phyloP scores from a whole-genome alignment of 2,329 filamentous ascomycete species.

The Fusarium brachygibbosum region DNA sequence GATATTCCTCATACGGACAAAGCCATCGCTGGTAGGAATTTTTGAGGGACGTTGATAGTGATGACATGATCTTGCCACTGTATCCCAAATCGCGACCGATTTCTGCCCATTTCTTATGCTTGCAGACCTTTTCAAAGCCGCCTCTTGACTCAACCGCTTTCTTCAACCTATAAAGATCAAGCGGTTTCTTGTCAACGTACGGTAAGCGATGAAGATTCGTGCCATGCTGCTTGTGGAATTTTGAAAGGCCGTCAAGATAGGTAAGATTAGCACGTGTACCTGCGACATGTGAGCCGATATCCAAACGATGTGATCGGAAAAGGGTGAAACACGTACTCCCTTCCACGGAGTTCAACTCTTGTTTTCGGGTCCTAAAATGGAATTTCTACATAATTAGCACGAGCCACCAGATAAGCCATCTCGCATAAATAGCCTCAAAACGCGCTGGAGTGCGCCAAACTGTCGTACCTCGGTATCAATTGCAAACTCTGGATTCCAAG shows the following conservation, averaged over 20 bases:
- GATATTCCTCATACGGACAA: slow-evolving; percentile 95
- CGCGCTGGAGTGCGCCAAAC: slow-evolving; percentile 22
- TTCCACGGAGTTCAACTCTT: slow-evolving; percentile 98
- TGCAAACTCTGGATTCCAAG: slow-evolving; percentile 94
- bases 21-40: slow-evolving; percentile 99
- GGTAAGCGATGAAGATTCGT: slow-evolving; percentile 94
- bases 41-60: slow-evolving; percentile 95
- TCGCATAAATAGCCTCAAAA: slow-evolving; percentile 3
- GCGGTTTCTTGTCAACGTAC: slow-evolving; percentile 96
- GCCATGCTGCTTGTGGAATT: slow-evolving; percentile 97
- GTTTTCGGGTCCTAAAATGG: slow-evolving; percentile 94
- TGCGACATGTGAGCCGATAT: slow-evolving; percentile 60
- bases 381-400: slow-evolving; percentile 75
- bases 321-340: slow-evolving; percentile 76
- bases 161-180: slow-evolving; percentile 95
- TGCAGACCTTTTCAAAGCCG: slow-evolving; percentile 96
- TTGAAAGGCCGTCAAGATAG: slow-evolving; percentile 93
- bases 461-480: slow-evolving; percentile 89
- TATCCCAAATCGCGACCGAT: slow-evolving; percentile 97
- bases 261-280: slow-evolving; percentile 95
- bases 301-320: slow-evolving; percentile 4
- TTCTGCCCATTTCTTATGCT: slow-evolving; percentile 98
- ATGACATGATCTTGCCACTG: slow-evolving; percentile 99
- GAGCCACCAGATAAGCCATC: slow-evolving; percentile 9
- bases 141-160: slow-evolving; percentile 96